A percentile compares a stretch with the other conserved stretches of the same genome.
Conservation (phyloP, 73 alveolate genomes). For the Paramecium bursaria region DNA sequence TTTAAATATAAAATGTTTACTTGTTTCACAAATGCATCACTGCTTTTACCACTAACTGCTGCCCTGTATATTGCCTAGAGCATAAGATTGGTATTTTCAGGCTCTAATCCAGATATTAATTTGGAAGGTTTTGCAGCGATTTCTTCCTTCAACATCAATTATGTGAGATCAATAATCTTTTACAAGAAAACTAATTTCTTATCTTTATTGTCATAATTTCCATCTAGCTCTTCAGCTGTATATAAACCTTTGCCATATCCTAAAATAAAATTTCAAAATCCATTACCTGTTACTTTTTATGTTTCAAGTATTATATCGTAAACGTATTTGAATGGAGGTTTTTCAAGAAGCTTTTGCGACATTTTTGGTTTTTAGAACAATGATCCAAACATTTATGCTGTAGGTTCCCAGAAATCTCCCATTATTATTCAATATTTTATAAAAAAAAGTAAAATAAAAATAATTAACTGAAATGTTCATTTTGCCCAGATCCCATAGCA, state of each 20-base stretch:
- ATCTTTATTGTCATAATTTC: conserved; percentile 80
- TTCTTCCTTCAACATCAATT: conserved; percentile 76
- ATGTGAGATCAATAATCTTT: conserved; percentile 77
- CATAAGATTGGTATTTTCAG: conserved; percentile 88
- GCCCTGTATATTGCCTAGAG: conserved; percentile 80
- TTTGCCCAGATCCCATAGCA: too few species aligned
- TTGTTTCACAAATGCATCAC: conserved; percentile 64
- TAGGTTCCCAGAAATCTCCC: conserved; percentile 85
- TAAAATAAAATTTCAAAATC: conserved; percentile 3
- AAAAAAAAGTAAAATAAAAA: too few species aligned
- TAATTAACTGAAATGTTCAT: too few species aligned
- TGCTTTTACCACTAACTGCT: conserved; percentile 75
- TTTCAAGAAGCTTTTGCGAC: conserved; percentile 85
- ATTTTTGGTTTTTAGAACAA: conserved; percentile 92
- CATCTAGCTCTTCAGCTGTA: conserved; percentile 85
- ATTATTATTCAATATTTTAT: too few species aligned
- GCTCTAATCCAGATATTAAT: conserved; percentile 95
- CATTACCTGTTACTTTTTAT: conserved; percentile 88
- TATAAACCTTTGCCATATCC: conserved; percentile 81
- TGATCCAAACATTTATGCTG: conserved; percentile 89
- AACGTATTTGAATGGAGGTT: conserved; percentile 92
- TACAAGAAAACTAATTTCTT: conserved; percentile 75
- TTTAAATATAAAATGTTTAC: conserved; percentile 11
- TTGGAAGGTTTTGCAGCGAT: conserved; percentile 86
- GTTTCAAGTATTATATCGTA: conserved; percentile 88